Evolutionary conservation across 2,329 filamentous ascomycete genomes (phyloP), one percentile per base, ranked within the genome.

Genomic region (Ascochyta fabae): DNA sequence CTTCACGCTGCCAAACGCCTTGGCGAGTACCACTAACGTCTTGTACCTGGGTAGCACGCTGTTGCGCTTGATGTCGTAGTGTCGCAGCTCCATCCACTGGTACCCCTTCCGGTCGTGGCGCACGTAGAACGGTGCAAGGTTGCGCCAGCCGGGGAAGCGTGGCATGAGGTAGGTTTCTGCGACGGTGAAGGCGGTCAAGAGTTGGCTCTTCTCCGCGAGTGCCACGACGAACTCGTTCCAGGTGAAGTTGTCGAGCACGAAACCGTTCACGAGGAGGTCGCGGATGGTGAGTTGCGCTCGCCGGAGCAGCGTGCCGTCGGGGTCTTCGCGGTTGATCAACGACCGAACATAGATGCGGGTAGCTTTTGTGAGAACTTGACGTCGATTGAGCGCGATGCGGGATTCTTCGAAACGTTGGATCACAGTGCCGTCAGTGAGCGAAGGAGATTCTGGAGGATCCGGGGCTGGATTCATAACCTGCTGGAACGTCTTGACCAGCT

Each of bases 161-260:
- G 84, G 82, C 84, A 96, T 96, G 51, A 98, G 86, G 57, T 86
- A 85, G 24, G 81, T 77, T 77, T 98, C 94, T 70, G 90, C 94
- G 47, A 88, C 77, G 22, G 78, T 71, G 75, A 95, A 96, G 34
- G 92, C 92, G 19, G 88, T 81, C 43, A 85, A 76, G 65, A 84
- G 83, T 41, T 83, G 80, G 41, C 83, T 81, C 49, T 86, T 80
- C 13, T 81, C 78, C 23, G 86, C 85, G 26, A 97, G 84, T 46
- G 82, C 76, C 65, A 89, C 85, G 51, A 96, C 83, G 61, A 90
- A 87, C 46, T 84, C 81, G 71, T 96, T 95, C 92, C 92, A 96
- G 64, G 91, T 92, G 65, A 83, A 83, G 70, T 85, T 88, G 68
- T 91, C 88, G 53, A 97, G 76, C 26, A 80, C 78, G 78, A 94